These are phyloP conservation scores for Peronospora destructor DNA, from an alignment of 352 stramenopile genomes.

Conservation along the genomic window DNA sequence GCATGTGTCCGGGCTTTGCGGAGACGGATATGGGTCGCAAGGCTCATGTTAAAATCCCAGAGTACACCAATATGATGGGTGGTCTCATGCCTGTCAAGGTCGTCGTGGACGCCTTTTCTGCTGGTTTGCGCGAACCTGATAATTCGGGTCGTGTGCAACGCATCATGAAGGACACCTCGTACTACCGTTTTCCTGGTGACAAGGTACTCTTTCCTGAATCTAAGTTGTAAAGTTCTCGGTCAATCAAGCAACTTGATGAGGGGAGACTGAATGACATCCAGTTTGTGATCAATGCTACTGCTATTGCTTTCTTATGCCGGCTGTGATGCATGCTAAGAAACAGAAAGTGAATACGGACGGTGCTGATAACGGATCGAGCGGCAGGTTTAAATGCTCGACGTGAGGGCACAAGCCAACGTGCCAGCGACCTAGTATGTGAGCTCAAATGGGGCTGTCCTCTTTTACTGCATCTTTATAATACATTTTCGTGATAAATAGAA, in stretches of 20 bases:
- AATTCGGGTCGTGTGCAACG: constrained; percentile 56
- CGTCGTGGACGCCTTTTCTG: constrained; percentile 51
- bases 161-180: constrained; percentile 43
- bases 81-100: constrained; percentile 40
- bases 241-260: constrained; percentile 4
- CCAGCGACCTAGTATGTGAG: constrained; percentile 3
- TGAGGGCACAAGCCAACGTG: constrained; percentile 4
- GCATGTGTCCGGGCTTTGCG: constrained; percentile 59
- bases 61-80: constrained; percentile 53
- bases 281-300: constrained; percentile 5
- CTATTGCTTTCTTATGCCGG: background rate
- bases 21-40: constrained; percentile 57
- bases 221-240: constrained; percentile 37
- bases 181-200: constrained; percentile 66
- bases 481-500: constrained; percentile 34
- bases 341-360: constrained; percentile 18
- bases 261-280: constrained; percentile 14
- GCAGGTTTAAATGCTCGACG: constrained; percentile 3
- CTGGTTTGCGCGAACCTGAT: constrained; percentile 39
- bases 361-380: constrained; percentile 5
- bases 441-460: constrained; percentile 1
- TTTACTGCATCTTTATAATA: constrained; percentile 20
- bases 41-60: constrained; percentile 28
- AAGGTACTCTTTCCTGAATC: constrained; percentile 62
- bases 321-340: constrained; percentile 12